phyloP scores from a whole-genome alignment of 176 grass and related monocot species.

The Bothriochloa decipiens region DNA sequence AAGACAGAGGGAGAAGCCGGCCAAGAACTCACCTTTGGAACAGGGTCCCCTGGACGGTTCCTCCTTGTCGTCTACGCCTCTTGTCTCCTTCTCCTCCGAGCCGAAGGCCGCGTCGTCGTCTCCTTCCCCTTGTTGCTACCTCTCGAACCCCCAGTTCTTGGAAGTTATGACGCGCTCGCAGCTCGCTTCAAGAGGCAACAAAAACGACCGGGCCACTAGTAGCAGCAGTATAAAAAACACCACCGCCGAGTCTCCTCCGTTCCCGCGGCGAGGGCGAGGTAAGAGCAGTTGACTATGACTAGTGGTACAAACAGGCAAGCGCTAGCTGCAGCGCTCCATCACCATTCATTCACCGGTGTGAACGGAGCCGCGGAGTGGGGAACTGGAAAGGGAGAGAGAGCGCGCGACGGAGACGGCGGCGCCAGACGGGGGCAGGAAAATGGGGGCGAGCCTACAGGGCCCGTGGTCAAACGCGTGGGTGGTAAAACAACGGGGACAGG shows the following conservation, averaged over 20 bases:
- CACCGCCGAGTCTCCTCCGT: background rate
- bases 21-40: constrained; percentile 38
- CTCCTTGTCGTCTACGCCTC: constrained; percentile 12
- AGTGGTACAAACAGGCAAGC: background rate
- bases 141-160: background rate
- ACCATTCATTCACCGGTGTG: constrained; percentile 19
- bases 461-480: constrained; percentile 34
- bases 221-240: background rate
- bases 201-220: background rate
- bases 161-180: constrained; percentile 31
- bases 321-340: background rate
- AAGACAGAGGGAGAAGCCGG: background rate
- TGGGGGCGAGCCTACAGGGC: too few species aligned
- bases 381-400: background rate
- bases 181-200: constrained; percentile 15
- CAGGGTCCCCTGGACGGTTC: constrained; percentile 1
- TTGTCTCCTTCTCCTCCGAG: background rate
- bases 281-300: constrained; percentile 24
- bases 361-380: background rate
- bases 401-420: background rate
- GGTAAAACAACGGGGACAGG: background rate
- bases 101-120: background rate
- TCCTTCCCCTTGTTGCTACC: constrained; percentile 13
- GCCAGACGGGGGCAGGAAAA: background rate
- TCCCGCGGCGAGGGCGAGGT: background rate